Evolutionary conservation across 2,329 filamentous ascomycete genomes (phyloP), one percentile per base, ranked within the genome.

Genomic region (Botrytis elliptica): DNA sequence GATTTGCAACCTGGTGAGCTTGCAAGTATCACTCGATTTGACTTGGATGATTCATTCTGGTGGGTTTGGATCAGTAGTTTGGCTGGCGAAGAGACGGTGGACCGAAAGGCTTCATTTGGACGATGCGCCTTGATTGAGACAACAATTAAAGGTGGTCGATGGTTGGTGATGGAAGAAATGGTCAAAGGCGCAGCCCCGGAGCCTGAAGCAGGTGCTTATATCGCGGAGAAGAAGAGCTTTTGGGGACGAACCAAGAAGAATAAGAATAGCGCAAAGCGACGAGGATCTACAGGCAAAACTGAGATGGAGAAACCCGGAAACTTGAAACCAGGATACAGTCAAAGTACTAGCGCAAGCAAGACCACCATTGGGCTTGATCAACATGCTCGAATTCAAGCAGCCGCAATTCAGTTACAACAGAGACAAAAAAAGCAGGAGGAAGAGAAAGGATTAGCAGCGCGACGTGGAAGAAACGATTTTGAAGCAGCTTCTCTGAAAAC

Each of bases 21-120:
- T 73, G 96, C 96, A 44, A 98, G 94, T 81, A 97, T 99, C 80
- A 92, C 89, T 38, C 88, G 88, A 55, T 89, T 98, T 73, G 91
- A 96, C 76, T 86, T 99, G 8, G 96, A 99, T 79, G 95, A 98
- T 81, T 92, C 94, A 1, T 99, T 99, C 82, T 99, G 96, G 96
- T 98, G 96, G 95, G 96, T 98, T 6, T 99, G 96, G 96, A 98
- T 99, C 87, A 97, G 90, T 78, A 98, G 95, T 86, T 85, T 99
- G 79, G 94, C 95, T 1, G 92, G 91, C 0, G 96, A 99, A 80
- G 96, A 99, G 84, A 93, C 95, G 0, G 83, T 90, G 0, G 88
- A 91, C 65, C 90, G 96, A 75, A 99, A 99, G 82, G 92, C 95
- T 9, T 94, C 95, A 0, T 99, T 99, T 81, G 96, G 96, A 55